A percentile compares a stretch with the other conserved stretches of the same genome.
Conservation (phyloP, 2,329 filamentous ascomycete species). For the Xylaria sp. region DNA sequence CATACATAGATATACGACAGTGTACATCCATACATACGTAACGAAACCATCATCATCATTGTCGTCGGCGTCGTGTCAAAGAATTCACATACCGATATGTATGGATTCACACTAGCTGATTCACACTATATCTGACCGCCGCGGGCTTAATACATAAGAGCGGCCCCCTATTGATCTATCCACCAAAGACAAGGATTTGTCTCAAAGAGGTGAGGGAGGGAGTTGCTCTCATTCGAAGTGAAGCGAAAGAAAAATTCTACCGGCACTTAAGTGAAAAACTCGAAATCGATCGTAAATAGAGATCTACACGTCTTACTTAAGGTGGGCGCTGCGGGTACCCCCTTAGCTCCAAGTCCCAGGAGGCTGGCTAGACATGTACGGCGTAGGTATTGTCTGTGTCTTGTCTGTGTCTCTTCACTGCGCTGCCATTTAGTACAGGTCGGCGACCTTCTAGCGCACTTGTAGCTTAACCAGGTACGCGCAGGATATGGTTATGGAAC, state of each 20-base stretch:
- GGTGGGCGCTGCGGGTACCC: constrained; percentile 14
- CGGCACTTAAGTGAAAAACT: not conserved
- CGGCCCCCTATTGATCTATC: constrained; percentile 4
- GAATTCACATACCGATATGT: not conserved
- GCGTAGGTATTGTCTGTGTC: too few relatives aligned
- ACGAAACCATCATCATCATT: not conserved
- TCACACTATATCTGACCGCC: too few relatives aligned
- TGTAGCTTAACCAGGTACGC: not conserved
- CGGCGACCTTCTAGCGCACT: constrained; percentile 4
- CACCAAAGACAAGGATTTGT: constrained; percentile 4
- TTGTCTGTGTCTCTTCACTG: not conserved
- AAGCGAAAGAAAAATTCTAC: too few relatives aligned
- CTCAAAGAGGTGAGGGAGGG: too few relatives aligned
- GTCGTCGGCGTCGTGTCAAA: not conserved
- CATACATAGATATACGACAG: not conserved
- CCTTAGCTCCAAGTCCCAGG: constrained; percentile 19
- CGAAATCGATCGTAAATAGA: constrained; percentile 29
- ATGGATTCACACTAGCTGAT: not conserved
- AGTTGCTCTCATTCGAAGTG: too few relatives aligned
- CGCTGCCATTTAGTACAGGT: constrained; percentile 15
- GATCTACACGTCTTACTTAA: constrained; percentile 24
- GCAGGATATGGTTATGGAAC: not conserved
- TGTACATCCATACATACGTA: too few relatives aligned
- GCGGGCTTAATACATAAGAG: too few relatives aligned
- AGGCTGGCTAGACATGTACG: too few relatives aligned